These are phyloP conservation scores for Trichoderma erinaceum DNA, from an alignment of 495 filamentous ascomycete species.

Conservation along the genomic window DNA sequence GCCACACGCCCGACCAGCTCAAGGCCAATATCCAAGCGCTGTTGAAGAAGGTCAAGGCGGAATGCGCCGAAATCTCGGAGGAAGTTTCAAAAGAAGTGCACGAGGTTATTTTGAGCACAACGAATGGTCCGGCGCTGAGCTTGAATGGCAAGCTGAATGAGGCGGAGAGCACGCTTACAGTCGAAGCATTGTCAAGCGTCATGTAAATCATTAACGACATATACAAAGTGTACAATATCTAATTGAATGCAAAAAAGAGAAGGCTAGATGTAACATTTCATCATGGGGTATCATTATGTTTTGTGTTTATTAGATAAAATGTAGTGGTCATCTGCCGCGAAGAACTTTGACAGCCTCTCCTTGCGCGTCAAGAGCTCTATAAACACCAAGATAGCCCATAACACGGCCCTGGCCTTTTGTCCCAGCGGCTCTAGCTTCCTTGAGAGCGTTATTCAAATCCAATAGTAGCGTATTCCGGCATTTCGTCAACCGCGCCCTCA, in stretches of 20 bases:
- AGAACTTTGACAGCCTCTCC: constrained; percentile 67
- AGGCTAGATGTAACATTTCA: constrained; percentile 47
- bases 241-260: constrained; percentile 25
- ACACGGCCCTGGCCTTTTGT: constrained; percentile 49
- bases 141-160: constrained; percentile 70
- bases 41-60: constrained; percentile 68
- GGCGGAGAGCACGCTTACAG: constrained; percentile 47
- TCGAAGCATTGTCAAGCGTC: constrained; percentile 45
- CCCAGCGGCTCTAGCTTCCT: constrained; percentile 57
- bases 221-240: constrained; percentile 30
- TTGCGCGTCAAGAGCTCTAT: constrained; percentile 69
- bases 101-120: constrained; percentile 93
- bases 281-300: constrained; percentile 18
- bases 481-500: constrained; percentile 46
- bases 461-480: constrained; percentile 70
- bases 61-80: constrained; percentile 63
- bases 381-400: constrained; percentile 68
- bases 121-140: constrained; percentile 76
- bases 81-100: constrained; percentile 71
- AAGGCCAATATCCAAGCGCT: constrained; percentile 77
- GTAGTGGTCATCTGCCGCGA: constrained; percentile 36
- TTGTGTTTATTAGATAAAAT: constrained; percentile 11
- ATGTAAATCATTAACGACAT: constrained; percentile 35
- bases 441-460: constrained; percentile 73
- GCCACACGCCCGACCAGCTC: constrained; percentile 81